Base-by-base conservation (phyloP, 106 monocot species). In the Chionographis japonica region DNA sequence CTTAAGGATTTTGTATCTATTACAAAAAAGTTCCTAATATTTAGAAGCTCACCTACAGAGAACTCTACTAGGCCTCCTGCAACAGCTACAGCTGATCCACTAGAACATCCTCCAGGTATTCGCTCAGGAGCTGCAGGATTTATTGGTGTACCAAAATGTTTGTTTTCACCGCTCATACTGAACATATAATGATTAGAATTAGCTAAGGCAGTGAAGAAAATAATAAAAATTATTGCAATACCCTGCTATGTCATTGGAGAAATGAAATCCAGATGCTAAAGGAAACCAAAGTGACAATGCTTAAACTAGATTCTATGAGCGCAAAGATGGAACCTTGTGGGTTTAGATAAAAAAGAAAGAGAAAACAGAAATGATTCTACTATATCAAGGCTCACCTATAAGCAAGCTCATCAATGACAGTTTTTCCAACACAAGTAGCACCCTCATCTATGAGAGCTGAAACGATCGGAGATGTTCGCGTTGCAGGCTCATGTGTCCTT, bases 11-110 rank as follows among this genome's bases (percentile, higher is more conserved):
- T 46, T 46, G 9, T 10, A 5, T 10, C 2, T 46, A 5, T 5
- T 46, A 46, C 5, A 55, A 11, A 27, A 17, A 63, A n/a, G 38
- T 4, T 40, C 7, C 42, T 9, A 18, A 52, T 8, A 14, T 27
- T 27, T 35, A 46, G 17, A 61, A 77, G 42, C 87, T 77, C 66
- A 93, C 98, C 98, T 62, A 99, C 79, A 11, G 98, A 68, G 46
- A 99, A 86, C 51, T 99, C 98, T 17, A 90, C 98, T 14, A 93
- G 36, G 43, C 75, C 85, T 61, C 80, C 69, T 72, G 93, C 85
- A 71, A 93, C 90, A 72, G 90, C 83, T 50, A 88, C 93, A 63
- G 93, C 93, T 60, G 98, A 90, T 63, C 98, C 98, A 69, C 93
- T 87, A 10, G 83, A 99, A 60, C 82, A 99, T 58, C 98, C 98